phyloP scores from a whole-genome alignment of 257 asterid genomes.

The Solanum ahanhuiri region DNA sequence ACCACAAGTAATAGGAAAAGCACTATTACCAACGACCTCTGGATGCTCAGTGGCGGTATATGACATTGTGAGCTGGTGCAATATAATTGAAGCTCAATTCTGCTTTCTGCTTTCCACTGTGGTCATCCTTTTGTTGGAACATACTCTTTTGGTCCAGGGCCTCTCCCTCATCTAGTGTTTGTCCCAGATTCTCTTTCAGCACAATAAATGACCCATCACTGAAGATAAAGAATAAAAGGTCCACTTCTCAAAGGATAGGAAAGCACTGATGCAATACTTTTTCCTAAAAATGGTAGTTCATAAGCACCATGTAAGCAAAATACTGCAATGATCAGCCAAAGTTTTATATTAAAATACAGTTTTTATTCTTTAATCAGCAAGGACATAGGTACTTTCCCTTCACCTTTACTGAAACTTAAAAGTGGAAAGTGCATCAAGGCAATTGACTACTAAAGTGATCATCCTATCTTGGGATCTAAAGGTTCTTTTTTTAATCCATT shows the following conservation, averaged over 20 bases:
- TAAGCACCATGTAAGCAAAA: neutral
- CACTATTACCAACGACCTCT: neutral
- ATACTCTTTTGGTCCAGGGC: neutral
- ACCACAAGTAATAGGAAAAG: neutral
- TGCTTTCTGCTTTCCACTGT: conserved; percentile 2
- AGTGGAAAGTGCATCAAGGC: neutral
- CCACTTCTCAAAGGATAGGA: neutral
- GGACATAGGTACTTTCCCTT: neutral
- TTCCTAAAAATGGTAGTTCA: neutral
- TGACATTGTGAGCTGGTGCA: neutral
- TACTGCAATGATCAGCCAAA: neutral
- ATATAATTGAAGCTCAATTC: neutral
- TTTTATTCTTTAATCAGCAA: neutral
- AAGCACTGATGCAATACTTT: neutral
- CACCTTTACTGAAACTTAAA: neutral
- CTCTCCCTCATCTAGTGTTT: neutral
- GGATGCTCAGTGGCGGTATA: neutral
- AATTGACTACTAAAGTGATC: neutral
- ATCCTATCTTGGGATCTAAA: neutral
- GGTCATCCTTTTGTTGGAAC: neutral
- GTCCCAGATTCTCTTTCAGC: neutral
- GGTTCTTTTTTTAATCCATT: neutral
- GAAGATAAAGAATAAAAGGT: neutral
- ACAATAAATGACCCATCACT: neutral
- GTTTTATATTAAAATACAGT: neutral